Base-by-base conservation (phyloP, 2,329 filamentous ascomycete species). In the Tetracladium maxilliforme region DNA sequence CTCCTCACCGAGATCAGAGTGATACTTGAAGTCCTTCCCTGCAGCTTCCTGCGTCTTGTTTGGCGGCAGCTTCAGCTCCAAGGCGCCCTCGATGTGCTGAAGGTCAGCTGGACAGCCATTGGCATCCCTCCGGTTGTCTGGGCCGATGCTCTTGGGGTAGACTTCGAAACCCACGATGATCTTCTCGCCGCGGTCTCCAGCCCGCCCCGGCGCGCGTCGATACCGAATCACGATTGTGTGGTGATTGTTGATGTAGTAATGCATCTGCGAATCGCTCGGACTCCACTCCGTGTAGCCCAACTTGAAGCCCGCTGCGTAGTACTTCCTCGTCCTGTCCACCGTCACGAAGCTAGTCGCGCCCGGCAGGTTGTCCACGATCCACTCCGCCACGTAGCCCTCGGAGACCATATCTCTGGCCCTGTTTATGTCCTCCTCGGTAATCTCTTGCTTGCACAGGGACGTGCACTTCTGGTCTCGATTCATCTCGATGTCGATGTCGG, bases 341-440 rank as follows among this genome's bases (percentile, higher is more conserved):
- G 80, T 87, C 15, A 90, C 77, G 43, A 92, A 92, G 47, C 76
- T 86, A 7, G 83, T 92, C 18, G 83, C 83, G 6, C 83, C 83
- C 2, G 84, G 83, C 7, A 93, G 61, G 41, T 92, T 92, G 49
- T 93, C 83, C 34, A 90, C 78, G 37, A 92, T 92, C 84, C 83
- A 92, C 49, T 92, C 83, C 3, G 75, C 74, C n/a, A 90, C 72
- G 47, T 90, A 92, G 18, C 78, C 80, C 26, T 84, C 68, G 32
- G 65, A 66, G 19, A 92, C 74, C 41, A 92, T 54, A 33, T 84
- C 61, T 37, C 66, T 68, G 5, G 79, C 77, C 44, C 70, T 67
- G 38, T 65, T 62, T 30, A 92, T 49, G 23, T 74, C 76, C 22
- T 60, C 58, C 19, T 68, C 62, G 33, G 67, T 65, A 10, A 90